A percentile compares a stretch with the other conserved stretches of the same genome.
phyloP scores from a whole-genome alignment of 225 moss, liverwort and hornwort species.

The Polytrichum formosum region DNA sequence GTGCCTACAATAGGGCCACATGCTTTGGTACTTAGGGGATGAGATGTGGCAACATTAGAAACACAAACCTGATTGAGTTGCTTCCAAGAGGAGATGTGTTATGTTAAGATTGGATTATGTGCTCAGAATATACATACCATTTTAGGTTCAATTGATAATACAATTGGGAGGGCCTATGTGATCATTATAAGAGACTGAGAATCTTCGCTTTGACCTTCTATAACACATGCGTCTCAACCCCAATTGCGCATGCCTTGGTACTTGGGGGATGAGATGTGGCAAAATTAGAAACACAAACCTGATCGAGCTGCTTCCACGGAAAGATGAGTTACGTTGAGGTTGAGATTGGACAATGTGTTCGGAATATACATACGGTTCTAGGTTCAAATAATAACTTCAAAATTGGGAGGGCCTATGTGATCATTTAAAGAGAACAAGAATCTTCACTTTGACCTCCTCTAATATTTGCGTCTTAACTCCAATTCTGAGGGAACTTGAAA shows the following conservation, averaged over 20 bases:
- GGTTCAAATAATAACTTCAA: not conserved
- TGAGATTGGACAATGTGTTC: too few relatives aligned
- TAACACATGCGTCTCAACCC: too few relatives aligned
- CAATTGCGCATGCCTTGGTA: too few relatives aligned
- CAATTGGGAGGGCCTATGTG: not conserved
- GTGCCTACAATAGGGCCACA: too few relatives aligned
- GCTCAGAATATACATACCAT: not conserved
- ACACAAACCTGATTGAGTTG: conserved; percentile 55
- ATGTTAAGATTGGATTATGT: too few relatives aligned
- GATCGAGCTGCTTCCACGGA: conserved; percentile 57
- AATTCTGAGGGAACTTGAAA: too few relatives aligned
- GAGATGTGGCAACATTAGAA: not conserved
- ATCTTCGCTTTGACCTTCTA: too few relatives aligned
- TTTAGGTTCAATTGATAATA: not conserved
- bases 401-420: not conserved
- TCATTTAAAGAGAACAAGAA: too few relatives aligned
- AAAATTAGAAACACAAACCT: conserved; percentile 28
- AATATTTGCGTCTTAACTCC: too few relatives aligned
- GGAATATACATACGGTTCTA: not conserved
- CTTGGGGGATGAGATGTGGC: not conserved
- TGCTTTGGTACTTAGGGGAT: not conserved
- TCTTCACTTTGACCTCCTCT: too few relatives aligned
- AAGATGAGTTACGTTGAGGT: too few relatives aligned
- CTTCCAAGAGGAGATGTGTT: conserved; percentile 23
- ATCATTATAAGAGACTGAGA: too few relatives aligned